Evolutionary conservation across 805 yeast species (phyloP), one percentile per base, ranked within the genome.

Genomic region (Teunomyces kruisii): DNA sequence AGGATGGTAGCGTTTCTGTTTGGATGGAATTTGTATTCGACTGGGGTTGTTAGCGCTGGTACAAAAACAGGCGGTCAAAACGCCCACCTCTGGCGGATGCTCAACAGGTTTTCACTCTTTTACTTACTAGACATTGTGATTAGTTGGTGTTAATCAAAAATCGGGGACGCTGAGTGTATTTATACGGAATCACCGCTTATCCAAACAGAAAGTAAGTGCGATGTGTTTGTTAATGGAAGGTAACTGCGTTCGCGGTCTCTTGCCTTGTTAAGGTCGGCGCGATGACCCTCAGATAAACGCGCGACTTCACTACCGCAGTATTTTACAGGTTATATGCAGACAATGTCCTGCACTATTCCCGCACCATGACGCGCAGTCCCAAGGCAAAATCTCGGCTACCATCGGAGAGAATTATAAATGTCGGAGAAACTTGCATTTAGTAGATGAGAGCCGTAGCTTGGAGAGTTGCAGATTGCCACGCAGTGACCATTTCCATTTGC

Each of bases 1-100:
- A 94, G 80, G 43, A 92, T 71, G n/a, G 89, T 78, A 30, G 83
- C 79, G 42, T 78, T 72, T 56, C 74, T 80, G 40, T 71, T 59
- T 40, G 79, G 74, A 57, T 77, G 78, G 59, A 72, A 81, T 49
- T 81, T 79, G 73, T 74, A 86, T 38, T 67, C 55, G 44, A 72
- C 69, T 63, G 52, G 6, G 9, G n/a, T 9, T 35, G 48, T 45
- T 41, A 45, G 42, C 32, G 33, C n/a, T 13, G 37, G 30, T n/a
- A 10, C 14, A 12, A 13, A 31, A 19, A 19, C 22, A 4, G 22
- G 22, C 22, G 6, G 22, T 4, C 6, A 19, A n/a, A 19, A 19
- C 22, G 22, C 6, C 22, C 6, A 6, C 22, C 22, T 4, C 6
- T 19, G 6, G 22, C 6, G 22, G 3, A 19, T 19, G n/a, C n/a